Conservation (phyloP, 2,329 filamentous ascomycete species). For the Cytospora piceae region DNA sequence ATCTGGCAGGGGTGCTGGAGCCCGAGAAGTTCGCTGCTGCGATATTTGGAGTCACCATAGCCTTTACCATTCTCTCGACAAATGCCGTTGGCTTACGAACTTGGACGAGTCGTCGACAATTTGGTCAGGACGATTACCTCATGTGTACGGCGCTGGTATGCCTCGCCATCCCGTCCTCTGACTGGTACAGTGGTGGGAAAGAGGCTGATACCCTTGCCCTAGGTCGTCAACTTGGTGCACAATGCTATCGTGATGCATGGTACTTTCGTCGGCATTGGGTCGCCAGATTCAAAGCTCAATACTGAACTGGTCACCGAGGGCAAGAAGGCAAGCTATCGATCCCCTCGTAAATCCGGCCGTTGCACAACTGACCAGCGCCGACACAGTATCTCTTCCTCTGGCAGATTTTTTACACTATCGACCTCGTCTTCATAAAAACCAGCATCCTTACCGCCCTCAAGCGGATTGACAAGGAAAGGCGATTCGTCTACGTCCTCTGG, state of each 20-base stretch:
- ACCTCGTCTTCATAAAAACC: slow-evolving; percentile 29
- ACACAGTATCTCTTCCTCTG: slow-evolving; percentile 30
- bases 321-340: slow-evolving; percentile 14
- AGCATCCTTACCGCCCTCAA: slow-evolving; percentile 29
- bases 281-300: slow-evolving; percentile 27
- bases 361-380: neutral
- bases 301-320: slow-evolving; percentile 26
- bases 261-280: slow-evolving; percentile 29
- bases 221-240: slow-evolving; percentile 27
- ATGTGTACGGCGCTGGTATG: slow-evolving; percentile 28
- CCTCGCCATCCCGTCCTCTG: neutral
- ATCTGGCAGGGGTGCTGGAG: slow-evolving; percentile 27
- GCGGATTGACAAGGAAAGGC: slow-evolving; percentile 19
- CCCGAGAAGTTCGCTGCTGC: slow-evolving; percentile 28
- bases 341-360: neutral
- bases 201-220: neutral
- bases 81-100: slow-evolving; percentile 25
- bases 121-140: slow-evolving; percentile 27
- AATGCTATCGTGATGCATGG: slow-evolving; percentile 30
- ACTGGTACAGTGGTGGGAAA: neutral
- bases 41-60: slow-evolving; percentile 29
- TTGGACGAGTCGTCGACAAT: slow-evolving; percentile 20
- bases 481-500: slow-evolving; percentile 25
- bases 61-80: slow-evolving; percentile 26
- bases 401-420: slow-evolving; percentile 28